Base-by-base conservation (phyloP, 805 yeast genomes). In the Scheffersomyces coipomensis region DNA sequence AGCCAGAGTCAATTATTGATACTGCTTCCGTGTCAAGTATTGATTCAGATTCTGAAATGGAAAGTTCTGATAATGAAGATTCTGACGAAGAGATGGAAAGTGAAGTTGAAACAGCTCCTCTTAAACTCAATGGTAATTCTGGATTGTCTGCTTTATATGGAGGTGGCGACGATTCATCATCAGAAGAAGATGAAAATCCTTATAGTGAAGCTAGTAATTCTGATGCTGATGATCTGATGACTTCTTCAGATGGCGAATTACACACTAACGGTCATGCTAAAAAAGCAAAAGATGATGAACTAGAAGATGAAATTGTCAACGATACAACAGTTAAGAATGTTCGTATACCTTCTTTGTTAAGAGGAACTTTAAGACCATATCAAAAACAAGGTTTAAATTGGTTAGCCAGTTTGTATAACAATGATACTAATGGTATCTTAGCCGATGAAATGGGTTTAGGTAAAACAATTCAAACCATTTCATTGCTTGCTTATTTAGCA, bases 371-470 rank as follows among this genome's bases (percentile, higher is more conserved):
- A 37, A 80, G 99, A 58, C 87, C 81, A 7, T 93, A 93, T 53
- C 99, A 93, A 59, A 91, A 89, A 41, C 96, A 88, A 60, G 99
- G 99, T 44, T 72, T 93, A 27, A 95, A 93, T 50, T 93, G 99
- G 99, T 67, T 93, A 35, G 98, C 97, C 1, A 88, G 97, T 33
- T 67, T 93, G 42, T 91, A 90, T 66, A 88, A 88, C 58, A 88
- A 88, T 54, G 81, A 86, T 40, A 93, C 98, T 4, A 93, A 93
- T 60, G 99, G 99, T 47, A 93, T 93, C 37, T 73, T 93, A 34
- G 99, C 99, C 1, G 99, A 93, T 62, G 99, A 93, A 59, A 93
- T 93, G 99, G 99, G 99, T 39, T 73, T 93, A 30, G 99, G 95
- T 49, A 93, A 93, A 58, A 93, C 99, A 0, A 91, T 93, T 42